A percentile compares a stretch with the other conserved stretches of the same genome.
Evolutionary conservation across 2,329 filamentous ascomycete species (phyloP).

Genomic region (Cylindrodendrum hubeiense): DNA sequence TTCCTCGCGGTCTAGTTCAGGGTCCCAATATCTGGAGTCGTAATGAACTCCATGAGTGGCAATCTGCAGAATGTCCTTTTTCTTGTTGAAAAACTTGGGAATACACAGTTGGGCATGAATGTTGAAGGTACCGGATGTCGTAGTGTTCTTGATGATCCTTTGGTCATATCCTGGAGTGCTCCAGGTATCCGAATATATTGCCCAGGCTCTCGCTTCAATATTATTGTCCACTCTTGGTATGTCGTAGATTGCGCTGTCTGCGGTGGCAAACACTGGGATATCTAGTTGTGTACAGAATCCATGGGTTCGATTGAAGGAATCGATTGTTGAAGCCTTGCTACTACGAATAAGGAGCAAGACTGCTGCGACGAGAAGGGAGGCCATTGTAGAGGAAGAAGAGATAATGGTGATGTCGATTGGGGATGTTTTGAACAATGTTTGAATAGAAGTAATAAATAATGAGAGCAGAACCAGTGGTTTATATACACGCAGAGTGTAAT

Average conservation of each 20-base stretch:
- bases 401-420: background rate
- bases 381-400: background rate
- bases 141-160: conserved; percentile 20
- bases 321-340: background rate
- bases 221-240: conserved; percentile 37
- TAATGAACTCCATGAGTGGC: conserved; percentile 51
- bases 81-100: conserved; percentile 16
- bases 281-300: conserved; percentile 23
- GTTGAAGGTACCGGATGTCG: conserved; percentile 29
- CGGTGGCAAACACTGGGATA: conserved; percentile 26
- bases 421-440: background rate
- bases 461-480: background rate
- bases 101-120: conserved; percentile 36
- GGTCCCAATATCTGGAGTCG: conserved; percentile 65
- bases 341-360: conserved; percentile 1
- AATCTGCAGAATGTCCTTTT: conserved; percentile 49
- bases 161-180: conserved; percentile 11
- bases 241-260: conserved; percentile 16
- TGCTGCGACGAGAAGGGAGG: background rate
- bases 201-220: conserved; percentile 44
- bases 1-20: conserved; percentile 63
- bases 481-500: background rate
- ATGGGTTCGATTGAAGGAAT: background rate
- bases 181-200: conserved; percentile 28
- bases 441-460: background rate